Percentiles rank a stretch among this genome's conserved stretches.
Conservation (phyloP, 164 flowering plant species). For the Stephania japonica region DNA sequence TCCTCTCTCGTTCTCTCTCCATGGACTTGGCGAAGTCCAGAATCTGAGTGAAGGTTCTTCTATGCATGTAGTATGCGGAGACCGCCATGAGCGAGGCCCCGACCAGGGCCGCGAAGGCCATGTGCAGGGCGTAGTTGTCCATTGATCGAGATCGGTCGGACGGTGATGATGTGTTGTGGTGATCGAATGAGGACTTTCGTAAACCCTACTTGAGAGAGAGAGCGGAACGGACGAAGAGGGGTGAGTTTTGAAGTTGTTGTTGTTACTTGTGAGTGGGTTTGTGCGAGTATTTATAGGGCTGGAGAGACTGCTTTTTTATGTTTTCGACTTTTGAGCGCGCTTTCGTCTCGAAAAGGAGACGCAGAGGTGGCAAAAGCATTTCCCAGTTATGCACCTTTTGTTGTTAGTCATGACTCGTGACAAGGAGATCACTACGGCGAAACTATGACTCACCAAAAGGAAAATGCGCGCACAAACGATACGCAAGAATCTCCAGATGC, state of each 20-base stretch:
- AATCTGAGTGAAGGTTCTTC: slow-evolving; percentile 67
- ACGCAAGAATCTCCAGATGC: no score
- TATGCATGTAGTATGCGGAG: slow-evolving; percentile 85
- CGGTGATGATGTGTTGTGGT: not conserved
- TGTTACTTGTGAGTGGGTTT: not conserved
- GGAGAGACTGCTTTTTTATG: no score
- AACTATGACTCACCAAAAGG: not conserved
- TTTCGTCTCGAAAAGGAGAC: not conserved
- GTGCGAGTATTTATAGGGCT: not conserved
- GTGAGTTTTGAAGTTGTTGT: not conserved
- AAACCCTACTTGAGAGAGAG: not conserved
- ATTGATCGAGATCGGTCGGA: slow-evolving; percentile 17
- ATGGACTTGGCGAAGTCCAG: slow-evolving; percentile 76
- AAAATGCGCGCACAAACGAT: no score
- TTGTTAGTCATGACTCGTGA: no score
- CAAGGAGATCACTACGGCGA: not conserved
- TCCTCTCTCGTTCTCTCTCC: slow-evolving; percentile 38
- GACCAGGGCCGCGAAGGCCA: slow-evolving; percentile 87
- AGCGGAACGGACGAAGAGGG: not conserved
- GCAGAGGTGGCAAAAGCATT: not conserved
- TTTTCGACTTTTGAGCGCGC: not conserved
- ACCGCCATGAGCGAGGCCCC: slow-evolving; percentile 91
- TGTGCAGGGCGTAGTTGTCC: slow-evolving; percentile 68
- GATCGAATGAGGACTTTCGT: not conserved
- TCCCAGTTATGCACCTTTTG: not conserved